Percentiles rank a stretch among this genome's conserved stretches.
These are phyloP conservation scores for Trematosphaeria pertusa DNA, from an alignment of 2,329 filamentous ascomycete genomes.

Conservation along the genomic window DNA sequence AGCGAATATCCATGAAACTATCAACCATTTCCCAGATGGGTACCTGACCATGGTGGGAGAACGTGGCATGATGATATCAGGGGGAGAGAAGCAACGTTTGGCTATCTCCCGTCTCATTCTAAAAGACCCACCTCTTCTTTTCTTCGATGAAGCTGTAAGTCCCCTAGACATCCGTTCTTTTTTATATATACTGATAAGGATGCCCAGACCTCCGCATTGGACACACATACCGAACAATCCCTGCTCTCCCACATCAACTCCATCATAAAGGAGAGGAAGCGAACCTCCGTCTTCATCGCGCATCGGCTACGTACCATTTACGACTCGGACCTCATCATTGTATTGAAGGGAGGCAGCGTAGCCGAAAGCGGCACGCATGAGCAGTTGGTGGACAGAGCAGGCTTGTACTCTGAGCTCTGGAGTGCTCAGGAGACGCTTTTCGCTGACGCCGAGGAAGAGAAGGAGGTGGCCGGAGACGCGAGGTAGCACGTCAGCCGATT, in stretches of 20 bases:
- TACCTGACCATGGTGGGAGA: slow-evolving; percentile 93
- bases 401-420: slow-evolving; percentile 90
- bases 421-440: slow-evolving; percentile 60
- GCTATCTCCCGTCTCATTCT: slow-evolving; percentile 83
- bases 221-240: slow-evolving; percentile 92
- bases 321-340: slow-evolving; percentile 90
- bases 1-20: slow-evolving; percentile 80
- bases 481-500: too few relatives aligned
- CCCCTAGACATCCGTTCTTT: background rate
- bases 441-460: slow-evolving; percentile 22
- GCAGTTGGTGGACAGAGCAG: slow-evolving; percentile 77
- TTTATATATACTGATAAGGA: slow-evolving; percentile 10
- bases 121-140: slow-evolving; percentile 87
- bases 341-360: slow-evolving; percentile 83
- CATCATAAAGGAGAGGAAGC: slow-evolving; percentile 83
- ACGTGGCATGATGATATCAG: slow-evolving; percentile 94
- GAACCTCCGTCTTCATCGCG: slow-evolving; percentile 94
- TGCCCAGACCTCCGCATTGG: slow-evolving; percentile 76
- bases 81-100: slow-evolving; percentile 90
- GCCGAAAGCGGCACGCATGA: slow-evolving; percentile 88
- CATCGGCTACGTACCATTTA: slow-evolving; percentile 92
- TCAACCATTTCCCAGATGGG: slow-evolving; percentile 79
- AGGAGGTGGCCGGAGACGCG: slow-evolving; percentile 8
- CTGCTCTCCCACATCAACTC: slow-evolving; percentile 92
- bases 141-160: slow-evolving; percentile 87